Base-by-base conservation (phyloP, 2,329 filamentous ascomycete species). In the Aspergillus pseudonomiae region DNA sequence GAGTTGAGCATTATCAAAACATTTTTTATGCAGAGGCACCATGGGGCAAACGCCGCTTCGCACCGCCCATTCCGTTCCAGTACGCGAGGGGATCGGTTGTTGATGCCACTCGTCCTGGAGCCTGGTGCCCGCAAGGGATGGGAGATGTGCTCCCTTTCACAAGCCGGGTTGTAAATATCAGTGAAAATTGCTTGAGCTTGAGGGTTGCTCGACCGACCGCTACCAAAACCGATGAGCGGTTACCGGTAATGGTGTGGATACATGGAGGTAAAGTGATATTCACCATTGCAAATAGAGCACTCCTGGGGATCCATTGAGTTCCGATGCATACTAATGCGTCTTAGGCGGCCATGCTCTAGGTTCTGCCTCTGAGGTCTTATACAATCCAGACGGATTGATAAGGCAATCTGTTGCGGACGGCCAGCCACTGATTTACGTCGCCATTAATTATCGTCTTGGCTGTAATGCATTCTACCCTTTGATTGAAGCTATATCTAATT, bases 151-250 rank as follows among this genome's bases (percentile, higher is more conserved):
- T 69, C 4, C 67, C 67, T 5, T 69, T 68, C 52, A 67, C 66
- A 2, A 69, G 67, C 24, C 46, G 19, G 11, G 65, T 70, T 6
- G 45, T 59, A 3, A 67, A 67, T 41, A 62, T 68, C 6, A 68
- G 66, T 34, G 68, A 70, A 50, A 60, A 69, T 26, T 69, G 66
- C 48, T 45, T 69, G 21, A 68, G 67, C n/a, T 53, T 69, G 59
- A 30, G 66, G 16, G 59, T 67, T 56, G 64, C 65, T 21, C 53
- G 66, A 11, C 45, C 63, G 9, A 26, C 14, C 1, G 59, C 36
- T 14, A 52, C 52, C 6, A 50, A 50, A n/a, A 24, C 19, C 9
- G 39, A 21, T 48, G 52, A 36, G 6, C 65, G 61, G 14, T 30
- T 68, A 6, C 67, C 63, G 19, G 67, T 67, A 19, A 57, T 63